A percentile compares a stretch with the other conserved stretches of the same genome.
phyloP scores from a whole-genome alignment of 192 early-diverging fungal species.

The Mortierella hygrophila region DNA sequence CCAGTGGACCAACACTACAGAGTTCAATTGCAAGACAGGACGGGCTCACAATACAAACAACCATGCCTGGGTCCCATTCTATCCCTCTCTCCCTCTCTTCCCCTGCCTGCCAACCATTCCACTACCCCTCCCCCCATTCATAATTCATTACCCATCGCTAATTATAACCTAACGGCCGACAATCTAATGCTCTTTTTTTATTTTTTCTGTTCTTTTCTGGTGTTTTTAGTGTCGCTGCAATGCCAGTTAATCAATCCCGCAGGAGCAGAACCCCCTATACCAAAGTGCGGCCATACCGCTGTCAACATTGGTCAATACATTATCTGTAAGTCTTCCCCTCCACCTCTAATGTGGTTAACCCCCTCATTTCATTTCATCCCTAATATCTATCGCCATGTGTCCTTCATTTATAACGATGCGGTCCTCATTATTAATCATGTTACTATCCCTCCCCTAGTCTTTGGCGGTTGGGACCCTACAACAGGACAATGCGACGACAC shows the following conservation, averaged over 20 bases:
- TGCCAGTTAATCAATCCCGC: constrained; percentile 35
- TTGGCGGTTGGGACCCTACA: constrained; percentile 53
- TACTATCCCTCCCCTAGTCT: constrained; percentile 15
- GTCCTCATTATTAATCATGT: neutral
- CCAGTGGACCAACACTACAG: neutral
- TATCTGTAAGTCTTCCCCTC: constrained; percentile 47
- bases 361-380: neutral
- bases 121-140: neutral
- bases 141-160: constrained; percentile 10
- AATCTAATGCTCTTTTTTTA: neutral
- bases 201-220: neutral
- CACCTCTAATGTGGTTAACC: neutral
- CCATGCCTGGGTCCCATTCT: neutral
- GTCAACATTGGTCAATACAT: constrained; percentile 62
- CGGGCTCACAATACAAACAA: neutral
- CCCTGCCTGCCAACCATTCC: neutral
- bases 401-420: neutral
- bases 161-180: constrained; percentile 18
- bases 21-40: neutral
- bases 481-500: constrained; percentile 53
- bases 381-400: neutral
- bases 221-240: constrained; percentile 30
- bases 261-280: constrained; percentile 55
- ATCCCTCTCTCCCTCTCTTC: neutral
- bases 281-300: constrained; percentile 60